These are phyloP conservation scores for Aspergillus felis DNA, from an alignment of 2,329 filamentous ascomycete genomes.

Conservation along the genomic window DNA sequence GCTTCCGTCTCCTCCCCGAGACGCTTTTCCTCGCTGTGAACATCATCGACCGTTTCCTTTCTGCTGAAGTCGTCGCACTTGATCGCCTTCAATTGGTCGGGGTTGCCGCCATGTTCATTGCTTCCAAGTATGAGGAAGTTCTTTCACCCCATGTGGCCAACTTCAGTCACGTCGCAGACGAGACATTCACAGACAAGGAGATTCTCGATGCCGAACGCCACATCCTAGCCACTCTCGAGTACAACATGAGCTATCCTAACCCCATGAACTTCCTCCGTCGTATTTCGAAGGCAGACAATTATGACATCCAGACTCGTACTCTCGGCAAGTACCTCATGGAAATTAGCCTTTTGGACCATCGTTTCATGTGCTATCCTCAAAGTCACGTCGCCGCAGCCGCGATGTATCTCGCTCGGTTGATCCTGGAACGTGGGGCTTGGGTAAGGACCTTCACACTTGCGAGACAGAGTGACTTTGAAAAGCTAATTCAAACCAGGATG, in stretches of 20 bases:
- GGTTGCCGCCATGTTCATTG: slow-evolving; percentile 98
- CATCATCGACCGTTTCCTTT: slow-evolving; percentile 97
- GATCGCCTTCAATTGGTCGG: slow-evolving; percentile 95
- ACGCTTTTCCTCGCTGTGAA: slow-evolving; percentile 96
- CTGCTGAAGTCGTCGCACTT: slow-evolving; percentile 89
- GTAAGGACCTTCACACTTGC: slow-evolving; percentile 47
- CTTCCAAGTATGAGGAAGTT: slow-evolving; percentile 97
- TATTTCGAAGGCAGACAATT: slow-evolving; percentile 98
- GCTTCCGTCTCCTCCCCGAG: slow-evolving; percentile 92
- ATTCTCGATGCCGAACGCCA: slow-evolving; percentile 97
- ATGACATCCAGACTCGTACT: slow-evolving; percentile 96
- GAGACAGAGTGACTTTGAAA: slow-evolving; percentile 6
- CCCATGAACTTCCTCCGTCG: slow-evolving; percentile 99
- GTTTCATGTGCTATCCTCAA: slow-evolving; percentile 84
- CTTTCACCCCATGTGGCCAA: slow-evolving; percentile 94
- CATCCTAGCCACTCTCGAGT: slow-evolving; percentile 84
- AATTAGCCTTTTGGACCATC: slow-evolving; percentile 91
- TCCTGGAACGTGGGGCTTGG: slow-evolving; percentile 89
- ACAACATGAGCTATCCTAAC: slow-evolving; percentile 97
- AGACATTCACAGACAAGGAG: slow-evolving; percentile 91
- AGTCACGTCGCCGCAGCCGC: slow-evolving; percentile 87
- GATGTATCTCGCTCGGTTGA: slow-evolving; percentile 91
- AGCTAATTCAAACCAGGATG: slow-evolving; percentile 55
- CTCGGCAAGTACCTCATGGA: slow-evolving; percentile 97
- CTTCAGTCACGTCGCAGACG: slow-evolving; percentile 94